Evolutionary conservation across 2,329 filamentous ascomycete species (phyloP).

Genomic region (Colletotrichum euphorbiae): DNA sequence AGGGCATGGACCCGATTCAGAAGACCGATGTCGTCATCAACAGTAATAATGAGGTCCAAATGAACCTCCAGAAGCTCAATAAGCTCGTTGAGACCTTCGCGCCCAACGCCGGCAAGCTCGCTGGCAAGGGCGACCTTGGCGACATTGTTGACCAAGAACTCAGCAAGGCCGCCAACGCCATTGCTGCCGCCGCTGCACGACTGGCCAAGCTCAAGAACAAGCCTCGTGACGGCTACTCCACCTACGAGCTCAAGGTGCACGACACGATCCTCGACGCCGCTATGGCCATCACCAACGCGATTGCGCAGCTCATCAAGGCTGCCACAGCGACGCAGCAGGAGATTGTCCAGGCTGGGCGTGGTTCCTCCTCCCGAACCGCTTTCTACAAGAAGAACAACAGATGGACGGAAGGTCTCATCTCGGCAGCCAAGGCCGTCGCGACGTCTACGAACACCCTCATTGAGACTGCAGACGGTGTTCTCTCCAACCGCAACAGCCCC

Average conservation of each 20-base stretch:
- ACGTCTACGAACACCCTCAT: constrained; percentile 95
- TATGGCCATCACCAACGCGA: constrained; percentile 92
- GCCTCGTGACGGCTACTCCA: constrained; percentile 93
- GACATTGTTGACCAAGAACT: constrained; percentile 94
- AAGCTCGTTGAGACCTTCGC: constrained; percentile 94
- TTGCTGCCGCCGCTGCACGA: constrained; percentile 89
- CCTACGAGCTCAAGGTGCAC: constrained; percentile 95
- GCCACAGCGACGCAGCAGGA: constrained; percentile 94
- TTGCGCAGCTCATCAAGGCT: constrained; percentile 93
- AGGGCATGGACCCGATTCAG: constrained; percentile 88
- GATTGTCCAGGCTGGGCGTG: constrained; percentile 93
- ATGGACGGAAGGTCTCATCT: constrained; percentile 98
- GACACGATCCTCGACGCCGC: constrained; percentile 95
- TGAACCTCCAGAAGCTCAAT: constrained; percentile 91
- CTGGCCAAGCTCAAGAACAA: constrained; percentile 95
- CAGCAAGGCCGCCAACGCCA: constrained; percentile 93
- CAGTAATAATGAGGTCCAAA: constrained; percentile 95
- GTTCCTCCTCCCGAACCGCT: constrained; percentile 86
- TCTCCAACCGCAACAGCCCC: constrained; percentile 89
- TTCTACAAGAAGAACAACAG: constrained; percentile 99
- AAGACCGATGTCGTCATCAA: constrained; percentile 98
- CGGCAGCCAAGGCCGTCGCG: constrained; percentile 95
- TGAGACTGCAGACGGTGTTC: constrained; percentile 96
- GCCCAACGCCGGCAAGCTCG: constrained; percentile 85
- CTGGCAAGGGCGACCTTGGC: constrained; percentile 85